Percentiles rank a stretch among this genome's conserved stretches.
These are phyloP conservation scores for Centaurea solstitialis DNA, from an alignment of 129 eudicot species.

Conservation along the genomic window DNA sequence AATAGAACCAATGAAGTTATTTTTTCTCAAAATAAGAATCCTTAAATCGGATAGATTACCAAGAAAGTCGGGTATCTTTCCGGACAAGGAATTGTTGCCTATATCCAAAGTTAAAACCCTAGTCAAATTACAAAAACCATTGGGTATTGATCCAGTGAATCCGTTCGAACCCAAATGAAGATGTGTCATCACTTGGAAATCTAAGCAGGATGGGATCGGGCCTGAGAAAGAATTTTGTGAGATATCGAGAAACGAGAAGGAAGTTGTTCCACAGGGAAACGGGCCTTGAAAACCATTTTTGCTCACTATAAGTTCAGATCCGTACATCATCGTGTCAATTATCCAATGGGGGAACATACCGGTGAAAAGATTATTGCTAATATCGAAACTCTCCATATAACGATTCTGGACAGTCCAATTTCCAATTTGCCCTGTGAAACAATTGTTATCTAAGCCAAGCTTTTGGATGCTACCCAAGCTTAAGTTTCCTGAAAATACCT, in stretches of 20 bases:
- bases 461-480: not conserved
- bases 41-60: slow-evolving; percentile 3
- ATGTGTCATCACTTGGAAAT: no score
- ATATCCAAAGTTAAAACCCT: slow-evolving; percentile 13
- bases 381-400: not conserved
- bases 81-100: slow-evolving; percentile 16
- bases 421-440: slow-evolving; percentile 23
- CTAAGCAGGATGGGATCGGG: no score
- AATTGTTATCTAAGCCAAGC: slow-evolving; percentile 15
- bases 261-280: not conserved
- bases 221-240: no score
- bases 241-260: not conserved
- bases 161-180: no score
- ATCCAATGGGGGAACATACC: not conserved
- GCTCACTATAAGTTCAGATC: not conserved
- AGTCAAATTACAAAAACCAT: not conserved
- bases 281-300: slow-evolving; percentile 5
- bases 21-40: not conserved
- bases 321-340: not conserved
- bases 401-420: not conserved
- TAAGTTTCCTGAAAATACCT: not conserved
- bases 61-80: not conserved
- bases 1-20: not conserved
- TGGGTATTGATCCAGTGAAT: not conserved
- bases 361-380: not conserved